Base-by-base conservation (phyloP, 495 filamentous ascomycete species). In the Hypoxylon crocopeplum region DNA sequence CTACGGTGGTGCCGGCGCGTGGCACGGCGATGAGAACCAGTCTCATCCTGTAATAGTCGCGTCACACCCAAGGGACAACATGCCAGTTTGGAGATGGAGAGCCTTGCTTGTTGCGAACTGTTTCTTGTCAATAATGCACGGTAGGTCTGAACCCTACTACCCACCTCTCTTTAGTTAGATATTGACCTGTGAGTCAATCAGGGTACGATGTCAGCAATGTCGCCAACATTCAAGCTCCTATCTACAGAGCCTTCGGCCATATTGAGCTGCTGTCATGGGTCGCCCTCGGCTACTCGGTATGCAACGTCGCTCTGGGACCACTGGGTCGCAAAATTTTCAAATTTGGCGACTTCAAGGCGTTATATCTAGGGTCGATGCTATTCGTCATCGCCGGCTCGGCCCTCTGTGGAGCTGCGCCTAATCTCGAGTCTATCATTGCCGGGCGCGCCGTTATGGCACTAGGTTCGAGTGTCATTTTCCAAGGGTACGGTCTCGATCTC, bases 381-480 rank as follows among this genome's bases (percentile, higher is more conserved):
- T 52, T 84, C 11, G 84, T 88, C 55, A 72, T 82, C 45, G 64
- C 64, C 16, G 83, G 82, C 2, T 76, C 72, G 7, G 78, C 78
- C 2, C 15, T 86, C 8, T 85, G 82, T 34, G 84, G 83, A 4
- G 75, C 72, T 1, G 81, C 84, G 8, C 74, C 74, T 0, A 72
- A 30, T 8, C 79, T 85, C 60, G 72, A 79, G 46, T 76, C 71
- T n/a, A 38, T 85, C 12, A 80, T 84, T 54, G 48, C 77, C 8
- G 83, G 80, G 1, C 77, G 84, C 24, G 77, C 71, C 5, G 36
- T 70, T 13, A 64, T 63, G 41, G 66, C 66, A 17, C 48, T 73
- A 13, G 76, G 81, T 3, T 76, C 81, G 1, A 72, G 67, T 10
- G 72, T 82, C 1, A 74, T 81, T 63, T 84, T 82, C 34, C 62